These are phyloP conservation scores for Syzygium jambos DNA, from an alignment of 345 rosid species.

Conservation along the genomic window DNA sequence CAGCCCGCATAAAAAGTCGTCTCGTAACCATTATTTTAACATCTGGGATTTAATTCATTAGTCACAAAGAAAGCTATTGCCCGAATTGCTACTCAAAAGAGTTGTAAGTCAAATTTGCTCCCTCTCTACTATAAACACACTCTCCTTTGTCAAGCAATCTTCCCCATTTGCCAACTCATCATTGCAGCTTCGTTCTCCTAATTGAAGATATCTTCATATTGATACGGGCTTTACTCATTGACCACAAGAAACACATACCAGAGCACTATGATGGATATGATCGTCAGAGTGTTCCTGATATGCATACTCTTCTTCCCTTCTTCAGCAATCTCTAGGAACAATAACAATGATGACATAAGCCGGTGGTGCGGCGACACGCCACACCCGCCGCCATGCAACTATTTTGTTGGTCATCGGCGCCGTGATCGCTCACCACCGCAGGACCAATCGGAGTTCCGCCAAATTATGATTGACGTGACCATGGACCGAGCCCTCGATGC, in stretches of 20 bases:
- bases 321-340: neutral
- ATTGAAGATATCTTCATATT: neutral
- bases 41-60: neutral
- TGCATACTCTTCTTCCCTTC: neutral
- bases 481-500: conserved; percentile 15
- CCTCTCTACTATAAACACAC: neutral
- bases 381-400: conserved; percentile 27
- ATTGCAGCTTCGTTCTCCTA: neutral
- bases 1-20: neutral
- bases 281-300: neutral
- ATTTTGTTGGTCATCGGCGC: conserved; percentile 11
- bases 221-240: neutral
- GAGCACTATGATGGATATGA: neutral
- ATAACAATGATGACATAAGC: neutral
- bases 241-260: neutral
- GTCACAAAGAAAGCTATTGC: neutral
- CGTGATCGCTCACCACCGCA: conserved; percentile 2
- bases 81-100: neutral
- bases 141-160: neutral
- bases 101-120: neutral
- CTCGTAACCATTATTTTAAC: neutral
- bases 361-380: conserved; percentile 32
- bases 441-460: conserved; percentile 9
- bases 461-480: neutral
- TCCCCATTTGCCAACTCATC: neutral